These are phyloP conservation scores for Yamadazyma triangularis DNA, from an alignment of 1,139 yeast genomes.

Conservation along the genomic window DNA sequence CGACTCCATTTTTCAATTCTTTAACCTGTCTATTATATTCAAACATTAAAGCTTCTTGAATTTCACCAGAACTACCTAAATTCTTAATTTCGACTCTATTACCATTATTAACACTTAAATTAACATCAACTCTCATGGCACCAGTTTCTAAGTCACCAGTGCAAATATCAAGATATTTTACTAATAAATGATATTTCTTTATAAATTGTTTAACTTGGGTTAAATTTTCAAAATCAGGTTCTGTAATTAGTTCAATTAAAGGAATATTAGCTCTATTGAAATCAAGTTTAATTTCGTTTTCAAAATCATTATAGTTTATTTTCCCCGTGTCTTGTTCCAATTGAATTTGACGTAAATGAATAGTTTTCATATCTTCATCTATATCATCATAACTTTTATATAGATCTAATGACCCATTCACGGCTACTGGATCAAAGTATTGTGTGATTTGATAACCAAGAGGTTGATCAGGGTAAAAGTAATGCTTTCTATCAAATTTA, in stretches of 20 bases:
- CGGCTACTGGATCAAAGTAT: slow-evolving; percentile 76
- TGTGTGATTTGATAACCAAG: slow-evolving; percentile 95
- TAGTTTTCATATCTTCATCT: slow-evolving; percentile 27
- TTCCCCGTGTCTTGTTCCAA: slow-evolving; percentile 95
- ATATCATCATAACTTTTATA: slow-evolving; percentile 52
- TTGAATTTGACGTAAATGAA: slow-evolving; percentile 70
- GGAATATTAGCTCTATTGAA: slow-evolving; percentile 84
- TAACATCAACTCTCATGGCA: slow-evolving; percentile 92
- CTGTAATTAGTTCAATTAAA: slow-evolving; percentile 84
- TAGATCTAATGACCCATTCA: slow-evolving; percentile 54
- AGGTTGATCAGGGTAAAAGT: slow-evolving; percentile 96
- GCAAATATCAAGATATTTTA: slow-evolving; percentile 67
- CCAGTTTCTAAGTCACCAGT: slow-evolving; percentile 93
- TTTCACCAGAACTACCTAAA: slow-evolving; percentile 78
- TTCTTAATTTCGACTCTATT: slow-evolving; percentile 86
- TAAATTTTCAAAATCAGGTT: slow-evolving; percentile 73
- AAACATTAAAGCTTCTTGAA: slow-evolving; percentile 66
- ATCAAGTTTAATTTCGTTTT: slow-evolving; percentile 54
- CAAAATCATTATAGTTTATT: slow-evolving; percentile 51
- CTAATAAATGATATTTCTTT: slow-evolving; percentile 70
- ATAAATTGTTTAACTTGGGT: slow-evolving; percentile 75
- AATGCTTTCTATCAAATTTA: slow-evolving; percentile 88
- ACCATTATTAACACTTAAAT: slow-evolving; percentile 68
- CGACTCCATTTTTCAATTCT: slow-evolving; percentile 29
- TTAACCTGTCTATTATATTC: slow-evolving; percentile 70